These are phyloP conservation scores for Lepidium africanum DNA, from an alignment of 345 rosid species.

Conservation along the genomic window DNA sequence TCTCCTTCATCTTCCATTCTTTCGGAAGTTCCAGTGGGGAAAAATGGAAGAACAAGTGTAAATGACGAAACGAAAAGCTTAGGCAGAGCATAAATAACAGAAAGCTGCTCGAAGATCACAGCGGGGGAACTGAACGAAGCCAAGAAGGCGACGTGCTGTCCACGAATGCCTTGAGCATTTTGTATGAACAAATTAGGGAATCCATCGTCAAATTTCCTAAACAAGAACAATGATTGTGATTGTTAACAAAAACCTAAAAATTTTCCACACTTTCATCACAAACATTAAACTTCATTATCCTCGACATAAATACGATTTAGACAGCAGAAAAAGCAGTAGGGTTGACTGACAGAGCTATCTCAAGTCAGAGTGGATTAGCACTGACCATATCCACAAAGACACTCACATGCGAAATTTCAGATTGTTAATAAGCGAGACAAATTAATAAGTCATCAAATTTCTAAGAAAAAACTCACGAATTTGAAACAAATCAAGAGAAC, in stretches of 20 bases:
- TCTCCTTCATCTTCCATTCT: constrained; percentile 99
- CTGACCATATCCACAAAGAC: neutral
- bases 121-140: constrained; percentile 90
- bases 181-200: constrained; percentile 92
- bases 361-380: neutral
- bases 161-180: constrained; percentile 89
- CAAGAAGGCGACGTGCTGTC: constrained; percentile 85
- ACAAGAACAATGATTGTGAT: neutral
- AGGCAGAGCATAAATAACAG: constrained; percentile 83
- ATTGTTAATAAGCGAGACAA: neutral
- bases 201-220: constrained; percentile 87
- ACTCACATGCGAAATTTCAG: neutral
- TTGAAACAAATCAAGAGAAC: neutral
- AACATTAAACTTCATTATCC: neutral
- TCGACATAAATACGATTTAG: neutral
- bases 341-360: neutral
- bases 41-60: constrained; percentile 91
- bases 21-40: constrained; percentile 97
- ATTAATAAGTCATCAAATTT: neutral
- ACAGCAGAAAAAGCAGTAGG: neutral
- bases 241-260: neutral
- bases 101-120: constrained; percentile 90
- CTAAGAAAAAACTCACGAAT: neutral
- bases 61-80: constrained; percentile 86
- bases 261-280: neutral